Base-by-base conservation (phyloP, 495 filamentous ascomycete genomes). In the Glutinoglossum americanum region DNA sequence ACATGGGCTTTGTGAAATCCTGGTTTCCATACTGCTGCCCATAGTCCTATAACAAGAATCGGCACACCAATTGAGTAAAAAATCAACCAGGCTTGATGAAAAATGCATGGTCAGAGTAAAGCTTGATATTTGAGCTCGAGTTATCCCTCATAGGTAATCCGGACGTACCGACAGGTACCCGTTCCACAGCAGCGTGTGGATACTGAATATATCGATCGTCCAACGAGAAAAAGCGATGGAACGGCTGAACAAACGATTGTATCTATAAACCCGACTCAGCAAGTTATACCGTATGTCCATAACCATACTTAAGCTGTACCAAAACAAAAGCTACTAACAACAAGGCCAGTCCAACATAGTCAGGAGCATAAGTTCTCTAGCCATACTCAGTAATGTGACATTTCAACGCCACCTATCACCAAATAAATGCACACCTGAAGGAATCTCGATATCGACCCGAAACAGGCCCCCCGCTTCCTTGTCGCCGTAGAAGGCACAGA, bases 141-240 rank as follows among this genome's bases (percentile, higher is more conserved):
- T n/a, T 53, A 37, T 37, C 27, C 27, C 11, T 3, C 51, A 11
- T 19, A 30, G 30, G 30, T 27, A 21, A n/a, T 13, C 51, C n/a
- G 23, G 59, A 71, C 80, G 63, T 74, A 84, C 83, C 63, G 11
- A 94, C 77, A 28, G 89, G 76, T 0, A 99, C 93, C 56, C 89
- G 78, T 67, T 99, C 92, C 35, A 82, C 69, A 54, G 83, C 75
- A 23, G 90, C 87, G 67, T 93, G 82, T 9, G 93, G 93, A 65
- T 81, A 94, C 62, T 85, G 81, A 49, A 97, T 87, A 41, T 82
- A 72, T 11, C 82, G 75, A 65, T 96, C 86, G 66, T 85, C 83
- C 57, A 96, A 80, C 57, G 76, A 79, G 65, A 88, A 88, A 73
- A 85, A 76, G 66, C 81, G 88, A 65, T 95, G 89, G 68, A 97